Evolutionary conservation across 2,329 filamentous ascomycete species (phyloP).

Genomic region (Ophiostoma montium): DNA sequence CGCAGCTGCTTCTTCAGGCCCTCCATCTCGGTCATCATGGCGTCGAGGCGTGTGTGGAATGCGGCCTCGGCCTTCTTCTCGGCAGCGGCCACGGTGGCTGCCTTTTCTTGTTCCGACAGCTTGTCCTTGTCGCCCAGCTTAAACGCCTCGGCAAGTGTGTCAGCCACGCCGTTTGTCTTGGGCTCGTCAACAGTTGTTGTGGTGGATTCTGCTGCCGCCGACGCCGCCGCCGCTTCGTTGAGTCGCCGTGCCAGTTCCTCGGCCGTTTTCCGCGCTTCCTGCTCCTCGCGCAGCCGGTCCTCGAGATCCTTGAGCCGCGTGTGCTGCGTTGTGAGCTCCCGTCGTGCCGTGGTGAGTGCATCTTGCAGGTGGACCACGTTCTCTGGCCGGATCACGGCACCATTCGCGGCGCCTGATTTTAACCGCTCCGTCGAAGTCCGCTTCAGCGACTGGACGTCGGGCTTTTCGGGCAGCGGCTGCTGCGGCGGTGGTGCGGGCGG

Average conservation of each 20-base stretch:
- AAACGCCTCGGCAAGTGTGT: neutral
- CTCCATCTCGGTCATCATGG: constrained; percentile 66
- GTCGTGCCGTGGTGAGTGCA: constrained; percentile 68
- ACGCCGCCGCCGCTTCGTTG: constrained; percentile 38
- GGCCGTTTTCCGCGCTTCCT: constrained; percentile 66
- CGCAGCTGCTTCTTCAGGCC: constrained; percentile 71
- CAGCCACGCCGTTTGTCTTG: constrained; percentile 24
- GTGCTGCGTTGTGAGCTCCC: constrained; percentile 74
- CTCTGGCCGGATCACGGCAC: constrained; percentile 33
- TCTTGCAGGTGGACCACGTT: constrained; percentile 76
- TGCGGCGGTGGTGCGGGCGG: constrained; percentile 88
- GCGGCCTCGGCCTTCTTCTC: neutral
- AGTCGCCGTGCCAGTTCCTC: constrained; percentile 68
- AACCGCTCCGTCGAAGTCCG: constrained; percentile 63
- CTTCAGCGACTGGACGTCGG: constrained; percentile 63
- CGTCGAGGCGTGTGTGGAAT: constrained; percentile 59
- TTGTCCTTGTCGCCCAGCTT: neutral
- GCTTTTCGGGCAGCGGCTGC: constrained; percentile 86
- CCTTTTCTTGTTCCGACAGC: neutral
- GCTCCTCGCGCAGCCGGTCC: constrained; percentile 61
- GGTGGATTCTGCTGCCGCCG: no score
- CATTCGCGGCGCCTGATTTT: constrained; percentile 25
- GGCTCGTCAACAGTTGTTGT: neutral
- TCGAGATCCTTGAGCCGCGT: constrained; percentile 71
- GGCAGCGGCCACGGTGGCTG: neutral